Percentiles rank a stretch among this genome's conserved stretches.
These are phyloP conservation scores for Lepidium africanum DNA, from an alignment of 345 rosid genomes.

Conservation along the genomic window DNA sequence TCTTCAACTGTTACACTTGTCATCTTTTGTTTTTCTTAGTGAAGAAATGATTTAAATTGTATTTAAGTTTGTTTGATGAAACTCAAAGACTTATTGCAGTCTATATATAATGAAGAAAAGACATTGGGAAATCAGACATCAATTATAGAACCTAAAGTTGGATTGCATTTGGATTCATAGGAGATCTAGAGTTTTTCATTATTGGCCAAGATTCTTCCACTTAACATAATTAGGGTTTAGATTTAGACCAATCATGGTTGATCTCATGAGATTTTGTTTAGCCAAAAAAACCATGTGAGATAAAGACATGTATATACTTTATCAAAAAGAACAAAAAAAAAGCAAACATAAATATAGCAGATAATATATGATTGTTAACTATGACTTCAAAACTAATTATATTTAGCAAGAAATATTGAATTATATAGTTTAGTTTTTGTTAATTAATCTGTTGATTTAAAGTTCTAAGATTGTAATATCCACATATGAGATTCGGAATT, in stretches of 20 bases:
- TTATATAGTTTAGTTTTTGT: not conserved
- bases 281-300: not conserved
- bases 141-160: not conserved
- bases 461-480: conserved; percentile 5
- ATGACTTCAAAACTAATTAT: not conserved
- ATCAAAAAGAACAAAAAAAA: not conserved
- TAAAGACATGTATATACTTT: not conserved
- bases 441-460: not conserved
- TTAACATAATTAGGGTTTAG: not conserved
- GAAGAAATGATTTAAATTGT: not conserved
- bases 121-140: not conserved
- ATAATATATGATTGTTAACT: not conserved
- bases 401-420: conserved; percentile 7
- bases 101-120: not conserved
- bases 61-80: not conserved
- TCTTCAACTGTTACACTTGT: not conserved
- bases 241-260: conserved; percentile 3
- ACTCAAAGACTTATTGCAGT: not conserved
- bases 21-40: not conserved
- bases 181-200: conserved; percentile 3
- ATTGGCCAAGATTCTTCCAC: conserved; percentile 4
- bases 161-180: conserved; percentile 21
- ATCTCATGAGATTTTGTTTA: conserved; percentile 5
- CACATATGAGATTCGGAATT: not conserved
- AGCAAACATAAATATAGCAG: not conserved